Percentiles rank a stretch among this genome's conserved stretches.
Evolutionary conservation across 2,329 filamentous ascomycete genomes (phyloP).

Genomic region (Dendrostoma leiphaemia): DNA sequence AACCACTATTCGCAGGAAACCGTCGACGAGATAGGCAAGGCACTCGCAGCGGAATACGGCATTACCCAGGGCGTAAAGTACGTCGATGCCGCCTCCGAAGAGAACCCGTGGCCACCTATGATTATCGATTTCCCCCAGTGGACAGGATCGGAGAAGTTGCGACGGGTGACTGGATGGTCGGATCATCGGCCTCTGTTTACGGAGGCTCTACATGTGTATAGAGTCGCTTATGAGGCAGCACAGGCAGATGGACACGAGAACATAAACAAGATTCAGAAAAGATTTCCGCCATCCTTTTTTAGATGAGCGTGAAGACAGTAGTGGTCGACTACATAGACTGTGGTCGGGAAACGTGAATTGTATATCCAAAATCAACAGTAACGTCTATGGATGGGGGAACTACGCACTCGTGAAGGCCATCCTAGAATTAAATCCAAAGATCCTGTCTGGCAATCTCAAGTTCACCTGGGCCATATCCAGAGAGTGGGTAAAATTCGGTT

Average conservation of each 20-base stretch:
- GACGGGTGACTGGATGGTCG: slow-evolving; percentile 38
- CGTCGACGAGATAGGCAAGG: slow-evolving; percentile 33
- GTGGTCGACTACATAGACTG: too few relatives aligned
- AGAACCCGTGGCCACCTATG: slow-evolving; percentile 19
- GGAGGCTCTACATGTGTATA: slow-evolving; percentile 34
- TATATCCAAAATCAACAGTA: too few relatives aligned
- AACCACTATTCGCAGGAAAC: too few relatives aligned
- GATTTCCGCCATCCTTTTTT: neutral
- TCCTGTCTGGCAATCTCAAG: too few relatives aligned
- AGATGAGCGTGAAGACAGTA: too few relatives aligned
- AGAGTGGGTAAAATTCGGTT: too few relatives aligned
- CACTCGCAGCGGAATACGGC: slow-evolving; percentile 39
- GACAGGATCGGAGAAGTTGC: slow-evolving; percentile 40
- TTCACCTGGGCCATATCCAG: too few relatives aligned
- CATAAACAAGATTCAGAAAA: neutral
- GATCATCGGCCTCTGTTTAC: slow-evolving; percentile 36
- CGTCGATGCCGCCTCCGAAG: slow-evolving; percentile 19
- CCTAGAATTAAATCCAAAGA: too few relatives aligned
- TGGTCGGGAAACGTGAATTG: too few relatives aligned
- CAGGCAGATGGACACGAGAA: slow-evolving; percentile 4
- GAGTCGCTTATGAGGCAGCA: slow-evolving; percentile 37
- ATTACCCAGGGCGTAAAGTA: slow-evolving; percentile 31
- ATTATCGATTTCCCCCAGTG: slow-evolving; percentile 39
- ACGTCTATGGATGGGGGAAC: too few relatives aligned
- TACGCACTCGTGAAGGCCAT: too few relatives aligned